phyloP scores from a whole-genome alignment of 2,329 filamentous ascomycete species.

The Corynespora cassiicola region DNA sequence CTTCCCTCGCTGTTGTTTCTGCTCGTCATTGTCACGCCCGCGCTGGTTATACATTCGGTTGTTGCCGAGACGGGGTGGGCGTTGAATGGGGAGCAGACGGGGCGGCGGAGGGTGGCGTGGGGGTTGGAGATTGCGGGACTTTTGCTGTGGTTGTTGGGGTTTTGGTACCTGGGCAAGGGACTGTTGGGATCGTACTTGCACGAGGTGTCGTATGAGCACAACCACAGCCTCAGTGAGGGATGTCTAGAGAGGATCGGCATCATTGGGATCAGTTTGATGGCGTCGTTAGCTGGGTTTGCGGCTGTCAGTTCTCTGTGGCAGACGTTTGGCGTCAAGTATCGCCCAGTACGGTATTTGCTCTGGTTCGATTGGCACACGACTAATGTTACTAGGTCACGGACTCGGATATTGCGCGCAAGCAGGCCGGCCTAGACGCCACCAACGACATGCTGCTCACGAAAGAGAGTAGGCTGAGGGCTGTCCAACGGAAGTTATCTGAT shows the following conservation, averaged over 20 bases:
- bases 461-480: conserved; percentile 71
- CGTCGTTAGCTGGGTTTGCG: conserved; percentile 84
- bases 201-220: conserved; percentile 49
- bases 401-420: conserved; percentile 76
- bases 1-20: conserved; percentile 75
- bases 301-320: conserved; percentile 90
- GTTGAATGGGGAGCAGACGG: conserved; percentile 65
- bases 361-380: conserved; percentile 3
- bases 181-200: conserved; percentile 63
- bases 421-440: conserved; percentile 78
- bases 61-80: conserved; percentile 65
- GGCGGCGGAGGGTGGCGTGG: conserved; percentile 68
- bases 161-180: conserved; percentile 77
- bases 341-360: conserved; percentile 56
- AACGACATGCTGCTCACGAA: conserved; percentile 81
- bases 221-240: conserved; percentile 60
- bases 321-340: conserved; percentile 71
- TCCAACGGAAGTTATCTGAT: conserved; percentile 69
- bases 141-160: conserved; percentile 71
- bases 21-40: conserved; percentile 77
- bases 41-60: conserved; percentile 76
- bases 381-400: conserved; percentile 63
- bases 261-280: conserved; percentile 86
- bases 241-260: conserved; percentile 75
- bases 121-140: conserved; percentile 68